phyloP scores from a whole-genome alignment of 192 early-diverging fungal species.

The Funneliformis geosporum region DNA sequence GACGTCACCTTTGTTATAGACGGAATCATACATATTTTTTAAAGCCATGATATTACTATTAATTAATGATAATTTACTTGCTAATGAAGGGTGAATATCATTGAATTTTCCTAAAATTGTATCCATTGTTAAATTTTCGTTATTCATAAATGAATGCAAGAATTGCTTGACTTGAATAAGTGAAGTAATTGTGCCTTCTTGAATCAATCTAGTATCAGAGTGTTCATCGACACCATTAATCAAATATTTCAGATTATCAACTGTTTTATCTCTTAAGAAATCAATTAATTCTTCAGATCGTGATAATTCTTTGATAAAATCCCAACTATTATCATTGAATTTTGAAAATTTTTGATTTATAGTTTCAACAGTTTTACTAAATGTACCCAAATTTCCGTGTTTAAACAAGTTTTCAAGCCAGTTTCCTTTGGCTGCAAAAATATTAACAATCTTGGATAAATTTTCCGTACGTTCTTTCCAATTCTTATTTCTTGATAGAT shows the following conservation, averaged over 20 bases:
- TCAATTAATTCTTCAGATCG: not conserved
- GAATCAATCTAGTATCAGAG: slow-evolving; percentile 28
- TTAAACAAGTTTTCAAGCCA: not conserved
- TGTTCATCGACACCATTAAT: slow-evolving; percentile 35
- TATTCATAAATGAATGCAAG: slow-evolving; percentile 14
- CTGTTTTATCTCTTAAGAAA: not conserved
- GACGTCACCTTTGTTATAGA: slow-evolving; percentile 27
- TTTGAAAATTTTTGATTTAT: not conserved
- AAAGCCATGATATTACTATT: slow-evolving; percentile 25
- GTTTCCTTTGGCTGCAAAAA: not conserved
- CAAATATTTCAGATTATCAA: slow-evolving; percentile 32
- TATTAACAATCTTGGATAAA: not conserved
- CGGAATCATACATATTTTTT: slow-evolving; percentile 24
- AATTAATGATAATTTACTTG: slow-evolving; percentile 22
- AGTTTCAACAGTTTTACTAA: not conserved
- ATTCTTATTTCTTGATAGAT: too few relatives aligned
- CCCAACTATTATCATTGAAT: not conserved
- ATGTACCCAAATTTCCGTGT: not conserved
- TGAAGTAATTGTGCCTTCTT: slow-evolving; percentile 31
- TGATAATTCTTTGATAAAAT: not conserved
- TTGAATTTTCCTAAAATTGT: not conserved
- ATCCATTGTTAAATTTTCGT: not conserved
- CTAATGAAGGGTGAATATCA: slow-evolving; percentile 2
- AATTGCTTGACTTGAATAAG: slow-evolving; percentile 35
- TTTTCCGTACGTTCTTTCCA: too few relatives aligned